phyloP scores from a whole-genome alignment of 768 basidiomycete species.

The Pleurotus tuoliensis region DNA sequence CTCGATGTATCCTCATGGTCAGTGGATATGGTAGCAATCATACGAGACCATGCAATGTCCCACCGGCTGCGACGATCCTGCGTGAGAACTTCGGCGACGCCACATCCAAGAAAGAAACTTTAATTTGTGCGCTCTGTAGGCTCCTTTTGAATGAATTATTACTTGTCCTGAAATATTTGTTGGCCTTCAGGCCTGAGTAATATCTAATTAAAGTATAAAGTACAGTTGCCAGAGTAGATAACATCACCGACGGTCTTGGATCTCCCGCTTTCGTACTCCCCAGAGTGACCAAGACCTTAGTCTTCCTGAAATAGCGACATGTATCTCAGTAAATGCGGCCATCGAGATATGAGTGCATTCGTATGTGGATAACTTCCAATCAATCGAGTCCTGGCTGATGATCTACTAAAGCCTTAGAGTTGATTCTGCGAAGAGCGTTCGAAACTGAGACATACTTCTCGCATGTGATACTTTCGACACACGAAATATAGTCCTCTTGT shows the following conservation, averaged over 20 bases:
- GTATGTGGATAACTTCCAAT: neutral
- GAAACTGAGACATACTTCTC: neutral
- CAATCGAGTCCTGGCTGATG: neutral
- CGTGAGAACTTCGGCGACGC: too few relatives aligned
- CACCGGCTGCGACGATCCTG: too few relatives aligned
- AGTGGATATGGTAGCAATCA: neutral
- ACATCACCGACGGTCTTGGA: too few relatives aligned
- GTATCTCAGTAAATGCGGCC: neutral
- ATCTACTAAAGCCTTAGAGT: neutral
- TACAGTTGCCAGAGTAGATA: too few relatives aligned
- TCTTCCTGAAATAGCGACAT: neutral
- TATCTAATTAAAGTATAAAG: too few relatives aligned
- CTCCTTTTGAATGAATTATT: too few relatives aligned
- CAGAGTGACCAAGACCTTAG: too few relatives aligned
- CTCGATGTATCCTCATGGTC: conserved; percentile 4
- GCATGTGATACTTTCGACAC: neutral
- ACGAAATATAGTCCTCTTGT: neutral
- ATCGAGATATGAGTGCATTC: neutral
- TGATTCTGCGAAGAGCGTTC: neutral
- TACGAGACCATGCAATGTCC: neutral
- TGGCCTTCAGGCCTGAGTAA: too few relatives aligned
- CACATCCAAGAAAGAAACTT: too few relatives aligned
- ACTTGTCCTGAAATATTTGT: too few relatives aligned
- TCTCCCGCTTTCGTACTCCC: too few relatives aligned
- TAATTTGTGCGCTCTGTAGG: too few relatives aligned